Evolutionary conservation across 139 green algal species (phyloP).

Genomic region (Gonium pectorale): DNA sequence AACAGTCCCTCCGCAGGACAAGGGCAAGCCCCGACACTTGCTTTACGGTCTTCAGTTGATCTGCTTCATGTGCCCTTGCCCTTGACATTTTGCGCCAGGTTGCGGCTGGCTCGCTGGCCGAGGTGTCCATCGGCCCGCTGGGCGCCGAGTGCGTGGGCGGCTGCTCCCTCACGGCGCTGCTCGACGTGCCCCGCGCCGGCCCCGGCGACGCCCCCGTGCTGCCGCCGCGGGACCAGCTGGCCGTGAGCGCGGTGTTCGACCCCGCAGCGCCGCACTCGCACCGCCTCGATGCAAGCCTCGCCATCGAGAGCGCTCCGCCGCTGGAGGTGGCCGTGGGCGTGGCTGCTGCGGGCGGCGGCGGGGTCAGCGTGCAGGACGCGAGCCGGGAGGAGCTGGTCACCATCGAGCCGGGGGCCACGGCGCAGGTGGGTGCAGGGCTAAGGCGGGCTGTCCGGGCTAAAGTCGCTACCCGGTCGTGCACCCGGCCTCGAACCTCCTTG

Average conservation of each 20-base stretch:
- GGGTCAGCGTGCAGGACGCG: background rate
- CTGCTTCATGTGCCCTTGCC: too few species aligned
- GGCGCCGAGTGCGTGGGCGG: slow-evolving; percentile 51
- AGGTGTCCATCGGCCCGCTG: slow-evolving; percentile 11
- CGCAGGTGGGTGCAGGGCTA: slow-evolving; percentile 8
- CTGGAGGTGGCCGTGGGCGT: slow-evolving; percentile 24
- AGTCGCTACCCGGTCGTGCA: too few species aligned
- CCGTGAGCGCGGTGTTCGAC: slow-evolving; percentile 46
- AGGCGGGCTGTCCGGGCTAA: too few species aligned
- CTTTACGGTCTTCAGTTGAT: too few species aligned
- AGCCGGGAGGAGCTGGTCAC: background rate
- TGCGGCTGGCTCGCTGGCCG: background rate
- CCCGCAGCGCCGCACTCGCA: slow-evolving; percentile 17
- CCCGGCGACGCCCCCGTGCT: background rate
- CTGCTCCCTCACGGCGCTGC: slow-evolving; percentile 34
- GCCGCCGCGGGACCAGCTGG: background rate
- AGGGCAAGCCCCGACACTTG: too few species aligned
- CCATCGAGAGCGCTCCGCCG: background rate
- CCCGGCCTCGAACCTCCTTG: too few species aligned
- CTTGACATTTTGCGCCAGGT: too few species aligned
- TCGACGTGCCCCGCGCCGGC: slow-evolving; percentile 20
- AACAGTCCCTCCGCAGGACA: too few species aligned
- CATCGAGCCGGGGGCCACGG: slow-evolving; percentile 2
- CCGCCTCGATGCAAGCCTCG: background rate
- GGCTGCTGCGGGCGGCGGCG: background rate